phyloP scores from a whole-genome alignment of 208 protist genomes.

The Entamoeba histolytica region DNA sequence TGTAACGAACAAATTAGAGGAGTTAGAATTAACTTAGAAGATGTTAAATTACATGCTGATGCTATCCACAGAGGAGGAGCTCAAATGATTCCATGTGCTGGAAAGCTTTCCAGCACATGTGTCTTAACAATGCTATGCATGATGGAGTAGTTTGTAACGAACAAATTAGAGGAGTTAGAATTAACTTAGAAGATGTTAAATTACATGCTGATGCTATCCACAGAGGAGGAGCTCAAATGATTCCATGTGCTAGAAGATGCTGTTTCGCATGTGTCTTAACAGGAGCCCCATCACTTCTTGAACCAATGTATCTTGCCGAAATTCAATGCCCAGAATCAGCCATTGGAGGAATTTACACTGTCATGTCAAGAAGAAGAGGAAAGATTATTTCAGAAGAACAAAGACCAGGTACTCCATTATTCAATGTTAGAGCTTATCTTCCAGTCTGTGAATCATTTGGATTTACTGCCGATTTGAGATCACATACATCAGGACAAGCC shows the following conservation, averaged over 20 bases:
- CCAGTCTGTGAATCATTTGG: constrained; percentile 94
- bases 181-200: no score
- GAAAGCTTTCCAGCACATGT: no score
- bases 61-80: no score
- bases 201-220: no score
- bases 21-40: no score
- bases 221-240: no score
- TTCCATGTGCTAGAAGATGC: constrained; percentile 62
- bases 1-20: constrained; percentile 80
- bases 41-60: no score
- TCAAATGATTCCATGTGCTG: no score
- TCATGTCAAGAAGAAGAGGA: constrained; percentile 76
- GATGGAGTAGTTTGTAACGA: no score
- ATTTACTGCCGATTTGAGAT: constrained; percentile 77
- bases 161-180: no score
- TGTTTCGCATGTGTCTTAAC: constrained; percentile 71
- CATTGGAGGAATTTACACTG: constrained; percentile 76
- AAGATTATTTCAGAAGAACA: constrained; percentile 74
- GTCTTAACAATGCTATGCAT: no score
- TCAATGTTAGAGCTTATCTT: constrained; percentile 80
- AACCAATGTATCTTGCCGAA: constrained; percentile 87
- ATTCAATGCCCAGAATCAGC: constrained; percentile 73
- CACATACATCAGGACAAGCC: constrained; percentile 71
- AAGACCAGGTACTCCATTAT: constrained; percentile 72
- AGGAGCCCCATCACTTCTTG: constrained; percentile 66